A percentile compares a stretch with the other conserved stretches of the same genome.
Conservation (phyloP, 1,284 basidiomycete species). For the Irpex sp. region DNA sequence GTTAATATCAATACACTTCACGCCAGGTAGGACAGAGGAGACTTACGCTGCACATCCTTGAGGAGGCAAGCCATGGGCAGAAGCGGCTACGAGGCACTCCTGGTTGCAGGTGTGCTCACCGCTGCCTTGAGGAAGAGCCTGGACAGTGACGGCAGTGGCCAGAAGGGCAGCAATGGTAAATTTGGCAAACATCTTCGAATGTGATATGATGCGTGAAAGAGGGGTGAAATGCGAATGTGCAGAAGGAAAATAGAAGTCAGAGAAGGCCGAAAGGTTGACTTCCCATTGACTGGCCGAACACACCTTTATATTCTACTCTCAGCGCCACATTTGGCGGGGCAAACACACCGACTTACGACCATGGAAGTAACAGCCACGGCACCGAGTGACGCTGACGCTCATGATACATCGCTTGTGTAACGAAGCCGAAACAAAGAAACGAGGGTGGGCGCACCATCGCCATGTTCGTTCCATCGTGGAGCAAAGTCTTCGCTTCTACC, state of each 20-base stretch:
- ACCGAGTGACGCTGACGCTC: too few species aligned
- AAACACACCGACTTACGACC: background rate
- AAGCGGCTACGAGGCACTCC: background rate
- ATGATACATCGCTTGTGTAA: too few species aligned
- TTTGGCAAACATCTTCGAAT: background rate
- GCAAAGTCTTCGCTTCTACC: too few species aligned
- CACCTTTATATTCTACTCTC: background rate
- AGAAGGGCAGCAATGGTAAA: background rate
- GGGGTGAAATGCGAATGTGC: background rate
- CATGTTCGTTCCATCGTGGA: too few species aligned
- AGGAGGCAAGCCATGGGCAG: background rate
- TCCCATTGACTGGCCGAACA: background rate
- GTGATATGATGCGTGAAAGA: background rate
- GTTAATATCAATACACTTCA: background rate
- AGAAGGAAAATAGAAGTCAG: background rate
- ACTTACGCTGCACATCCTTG: background rate
- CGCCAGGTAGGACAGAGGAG: background rate
- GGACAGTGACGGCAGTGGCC: background rate
- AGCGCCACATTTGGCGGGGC: background rate
- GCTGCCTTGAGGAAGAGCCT: background rate
- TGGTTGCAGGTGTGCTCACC: background rate
- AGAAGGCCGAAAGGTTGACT: background rate
- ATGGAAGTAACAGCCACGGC: background rate
- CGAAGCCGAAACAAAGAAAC: too few species aligned
- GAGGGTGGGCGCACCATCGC: too few species aligned